Evolutionary conservation across 176 grass and related monocot species (phyloP), one percentile per base, ranked within the genome.

Genomic region (Saccharum officinarum): DNA sequence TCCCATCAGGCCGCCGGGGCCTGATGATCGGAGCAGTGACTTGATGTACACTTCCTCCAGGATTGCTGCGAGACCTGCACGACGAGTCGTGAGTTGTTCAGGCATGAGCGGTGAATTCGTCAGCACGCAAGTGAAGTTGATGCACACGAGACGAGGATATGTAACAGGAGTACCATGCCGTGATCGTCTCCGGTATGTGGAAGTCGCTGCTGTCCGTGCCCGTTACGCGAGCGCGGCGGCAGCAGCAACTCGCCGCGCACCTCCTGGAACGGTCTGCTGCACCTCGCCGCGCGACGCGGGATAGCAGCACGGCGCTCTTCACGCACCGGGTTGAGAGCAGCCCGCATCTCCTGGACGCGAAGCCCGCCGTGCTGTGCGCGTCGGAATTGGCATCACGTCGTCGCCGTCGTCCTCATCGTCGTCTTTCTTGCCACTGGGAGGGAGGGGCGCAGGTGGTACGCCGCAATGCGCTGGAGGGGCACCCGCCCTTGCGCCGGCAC

Each of bases 21-120:
- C 52, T 8, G 41, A 78, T 9, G 88, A 67, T 40, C 71, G 78
- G 49, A 74, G 73, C 46, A 90, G 83, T 7, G 86, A 88, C 37
- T 93, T 91, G 42, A 90, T 73, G 71, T 95, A 90, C 75, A 84
- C 74, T 49, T 90, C 89, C 67, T 94, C 91, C 89, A 95, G 4
- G 89, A 92, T 55, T 83, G 70, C 96, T 95, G 89, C 81, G 47
- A 77, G 65, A 40, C 61, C 10, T 30, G 60, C 10, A 23, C 61
- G 15, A 50, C n/a, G 52, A 82, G 26, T 15, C 69, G 49, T 40
- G 23, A 54, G 50, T 59, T 81, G 6, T 54, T 67, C 42, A 10
- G 72, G 46, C n/a, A 67, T 22, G 18, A 62, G 14, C 34, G 49
- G 63, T n/a, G n/a, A 41, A 55, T 67, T 76, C 11, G 0, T 11